Evolutionary conservation across 495 filamentous ascomycete genomes (phyloP).

Genomic region (Aspergillus ellipticus): DNA sequence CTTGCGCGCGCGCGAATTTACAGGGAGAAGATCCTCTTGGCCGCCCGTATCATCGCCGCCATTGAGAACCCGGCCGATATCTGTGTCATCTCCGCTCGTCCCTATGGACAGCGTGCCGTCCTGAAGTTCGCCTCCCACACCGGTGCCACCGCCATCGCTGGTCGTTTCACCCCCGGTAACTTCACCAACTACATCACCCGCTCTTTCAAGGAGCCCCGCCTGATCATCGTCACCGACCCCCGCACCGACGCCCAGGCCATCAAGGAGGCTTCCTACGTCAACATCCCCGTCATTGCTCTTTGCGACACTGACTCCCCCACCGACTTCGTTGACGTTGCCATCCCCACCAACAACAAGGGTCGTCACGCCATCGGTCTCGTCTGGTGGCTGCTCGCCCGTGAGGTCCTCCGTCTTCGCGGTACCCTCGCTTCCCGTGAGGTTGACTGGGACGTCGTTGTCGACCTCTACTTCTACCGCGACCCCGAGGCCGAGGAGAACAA

Average conservation of each 20-base stretch:
- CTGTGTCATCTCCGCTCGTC: conserved; percentile 98
- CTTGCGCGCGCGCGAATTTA: conserved; percentile 20
- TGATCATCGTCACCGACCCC: conserved; percentile 98
- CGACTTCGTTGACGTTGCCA: conserved; percentile 98
- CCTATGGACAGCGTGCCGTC: conserved; percentile 98
- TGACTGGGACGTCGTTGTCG: conserved; percentile 97
- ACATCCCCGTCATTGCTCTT: conserved; percentile 98
- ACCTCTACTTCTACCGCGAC: conserved; percentile 99
- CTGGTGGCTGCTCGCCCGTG: conserved; percentile 99
- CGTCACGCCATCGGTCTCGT: conserved; percentile 96
- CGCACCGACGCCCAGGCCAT: conserved; percentile 99
- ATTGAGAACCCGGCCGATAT: conserved; percentile 99
- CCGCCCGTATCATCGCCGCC: conserved; percentile 96
- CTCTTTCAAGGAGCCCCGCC: conserved; percentile 99
- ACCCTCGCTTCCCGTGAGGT: conserved; percentile 90
- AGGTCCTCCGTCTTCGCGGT: conserved; percentile 97
- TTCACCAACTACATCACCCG: conserved; percentile 99
- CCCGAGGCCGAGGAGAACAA: conserved; percentile 97
- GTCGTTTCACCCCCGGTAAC: conserved; percentile 99
- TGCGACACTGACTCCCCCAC: conserved; percentile 99
- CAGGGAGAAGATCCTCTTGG: conserved; percentile 99
- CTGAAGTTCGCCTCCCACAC: conserved; percentile 99
- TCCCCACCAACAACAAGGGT: conserved; percentile 99
- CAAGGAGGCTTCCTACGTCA: conserved; percentile 99
- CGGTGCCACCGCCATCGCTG: conserved; percentile 94